Conservation (phyloP, 768 basidiomycete genomes). For the Lyophyllum semitale region DNA sequence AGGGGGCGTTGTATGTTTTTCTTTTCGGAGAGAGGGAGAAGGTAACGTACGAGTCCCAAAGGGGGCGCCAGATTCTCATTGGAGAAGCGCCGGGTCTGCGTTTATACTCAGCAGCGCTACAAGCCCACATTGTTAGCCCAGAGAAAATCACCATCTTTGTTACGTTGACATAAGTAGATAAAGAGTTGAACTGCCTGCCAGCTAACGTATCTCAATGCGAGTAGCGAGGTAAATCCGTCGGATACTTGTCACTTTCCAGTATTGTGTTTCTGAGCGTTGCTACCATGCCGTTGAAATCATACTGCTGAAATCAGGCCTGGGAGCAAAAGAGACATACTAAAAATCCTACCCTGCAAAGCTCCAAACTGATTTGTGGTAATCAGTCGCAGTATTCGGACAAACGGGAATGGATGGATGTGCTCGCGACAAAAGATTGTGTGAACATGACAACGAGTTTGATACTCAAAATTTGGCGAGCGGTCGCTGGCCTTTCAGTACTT, state of each 20-base stretch:
- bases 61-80: conserved; percentile 66
- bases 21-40: conserved; percentile 17
- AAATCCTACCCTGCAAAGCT: conserved; percentile 65
- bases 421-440: conserved; percentile 76
- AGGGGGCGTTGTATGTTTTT: background rate
- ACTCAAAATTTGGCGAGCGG: conserved; percentile 84
- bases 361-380: conserved; percentile 49
- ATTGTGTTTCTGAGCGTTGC: conserved; percentile 77
- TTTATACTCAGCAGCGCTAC: conserved; percentile 68
- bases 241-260: conserved; percentile 86
- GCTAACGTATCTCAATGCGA: conserved; percentile 71
- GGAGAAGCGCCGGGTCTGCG: conserved; percentile 36
- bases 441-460: conserved; percentile 90
- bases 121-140: conserved; percentile 81
- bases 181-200: background rate
- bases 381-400: background rate
- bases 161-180: background rate
- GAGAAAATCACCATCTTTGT: conserved; percentile 84
- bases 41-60: conserved; percentile 65
- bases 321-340: too few relatives aligned
- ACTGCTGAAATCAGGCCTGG: too few relatives aligned
- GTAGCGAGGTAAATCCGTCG: conserved; percentile 78
- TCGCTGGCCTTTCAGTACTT: conserved; percentile 73
- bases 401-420: conserved; percentile 27
- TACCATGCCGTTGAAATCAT: too few relatives aligned